phyloP scores from a whole-genome alignment of 495 filamentous ascomycete species.

The Aspergillus funiculosus region DNA sequence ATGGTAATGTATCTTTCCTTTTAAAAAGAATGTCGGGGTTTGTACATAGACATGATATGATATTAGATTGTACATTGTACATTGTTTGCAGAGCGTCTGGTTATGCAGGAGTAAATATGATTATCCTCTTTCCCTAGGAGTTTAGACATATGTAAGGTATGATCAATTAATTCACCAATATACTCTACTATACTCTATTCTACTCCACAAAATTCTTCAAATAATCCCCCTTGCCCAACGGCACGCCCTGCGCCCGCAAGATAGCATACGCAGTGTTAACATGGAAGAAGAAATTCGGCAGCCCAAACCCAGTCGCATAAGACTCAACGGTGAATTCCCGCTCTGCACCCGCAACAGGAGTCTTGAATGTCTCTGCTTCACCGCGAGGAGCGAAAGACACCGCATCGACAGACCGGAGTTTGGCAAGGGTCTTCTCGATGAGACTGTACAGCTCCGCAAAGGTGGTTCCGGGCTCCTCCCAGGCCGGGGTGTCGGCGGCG shows the following conservation, averaged over 20 bases:
- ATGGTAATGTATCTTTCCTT: too few relatives aligned
- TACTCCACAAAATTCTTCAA: conserved; percentile 15
- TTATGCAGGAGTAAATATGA: too few relatives aligned
- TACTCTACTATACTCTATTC: not conserved
- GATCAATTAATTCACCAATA: too few relatives aligned
- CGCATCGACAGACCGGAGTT: conserved; percentile 31
- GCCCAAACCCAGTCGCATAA: conserved; percentile 34
- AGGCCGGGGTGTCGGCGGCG: conserved; percentile 18
- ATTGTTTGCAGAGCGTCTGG: too few relatives aligned
- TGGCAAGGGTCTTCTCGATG: conserved; percentile 34
- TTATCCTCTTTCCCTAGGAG: too few relatives aligned
- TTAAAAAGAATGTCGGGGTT: too few relatives aligned
- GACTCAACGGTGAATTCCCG: conserved; percentile 15
- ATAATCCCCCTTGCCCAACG: conserved; percentile 52
- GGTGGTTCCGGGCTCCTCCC: conserved; percentile 33
- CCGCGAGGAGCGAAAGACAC: conserved; percentile 34
- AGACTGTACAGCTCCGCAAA: conserved; percentile 37
- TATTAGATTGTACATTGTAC: too few relatives aligned
- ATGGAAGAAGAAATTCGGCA: conserved; percentile 59
- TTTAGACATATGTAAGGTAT: too few relatives aligned
- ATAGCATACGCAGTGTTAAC: conserved; percentile 50
- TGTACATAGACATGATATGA: too few relatives aligned
- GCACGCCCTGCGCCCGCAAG: conserved; percentile 50
- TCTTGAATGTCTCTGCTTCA: conserved; percentile 25
- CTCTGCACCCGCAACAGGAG: conserved; percentile 22